Percentiles rank a stretch among this genome's conserved stretches.
These are phyloP conservation scores for cucumber (Cucumis sativus) DNA, from an alignment of 306 rosid species.

Conservation along the genomic window Cucumber_9930_V3 NC_026659.2:27073001-27073500, in stretches of 20 bases:
- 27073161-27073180: background rate
- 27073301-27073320: background rate
- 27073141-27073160: background rate
- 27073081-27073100: background rate
- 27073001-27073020: background rate
- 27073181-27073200: background rate
- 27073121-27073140: background rate
- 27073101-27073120: background rate
- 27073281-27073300: background rate
- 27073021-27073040: background rate
- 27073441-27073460: background rate
- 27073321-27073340: background rate
- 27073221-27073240: background rate
- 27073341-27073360: background rate
- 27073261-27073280: background rate
- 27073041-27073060: background rate
- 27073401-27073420: background rate
- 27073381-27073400: background rate
- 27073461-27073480: slow-evolving; percentile 7
- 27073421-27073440: background rate
- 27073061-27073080: background rate
- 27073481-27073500: slow-evolving; percentile 24
- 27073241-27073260: background rate
- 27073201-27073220: background rate
- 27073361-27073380: background rate